Conservation (phyloP, 305 asterid genomes). For the Andrographis paniculata region DNA sequence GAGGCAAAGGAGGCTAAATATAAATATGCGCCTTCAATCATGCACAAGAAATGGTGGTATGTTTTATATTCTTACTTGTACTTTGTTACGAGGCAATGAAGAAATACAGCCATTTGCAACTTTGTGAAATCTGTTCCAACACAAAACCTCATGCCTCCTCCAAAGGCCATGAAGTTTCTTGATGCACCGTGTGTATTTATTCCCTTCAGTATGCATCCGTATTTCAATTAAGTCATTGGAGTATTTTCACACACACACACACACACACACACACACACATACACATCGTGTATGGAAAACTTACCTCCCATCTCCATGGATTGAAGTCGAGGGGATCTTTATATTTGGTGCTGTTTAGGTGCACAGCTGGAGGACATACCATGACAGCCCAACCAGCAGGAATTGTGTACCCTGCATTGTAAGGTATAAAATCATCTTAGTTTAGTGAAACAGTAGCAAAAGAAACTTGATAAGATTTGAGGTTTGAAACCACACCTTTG, state of each 20-base stretch:
- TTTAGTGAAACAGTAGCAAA: constrained; percentile 12
- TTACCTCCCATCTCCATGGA: constrained; percentile 94
- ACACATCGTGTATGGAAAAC: constrained; percentile 23
- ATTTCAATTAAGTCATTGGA: no score
- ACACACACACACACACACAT: no score
- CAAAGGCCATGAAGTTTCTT: constrained; percentile 92
- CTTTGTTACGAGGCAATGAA: constrained; percentile 68
- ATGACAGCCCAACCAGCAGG: constrained; percentile 92
- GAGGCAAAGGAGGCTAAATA: no score
- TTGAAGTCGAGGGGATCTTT: constrained; percentile 69
- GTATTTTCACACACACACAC: no score
- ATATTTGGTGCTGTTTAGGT: constrained; percentile 59
- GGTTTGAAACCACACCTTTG: constrained; percentile 35
- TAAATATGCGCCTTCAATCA: no score
- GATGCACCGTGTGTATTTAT: constrained; percentile 58
- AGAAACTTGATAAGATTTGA: background rate
- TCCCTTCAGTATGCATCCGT: constrained; percentile 42
- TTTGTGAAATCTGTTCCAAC: constrained; percentile 88
- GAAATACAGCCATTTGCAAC: constrained; percentile 81
- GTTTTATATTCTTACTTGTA: constrained; percentile 50
- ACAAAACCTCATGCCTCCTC: constrained; percentile 89
- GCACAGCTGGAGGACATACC: constrained; percentile 96
- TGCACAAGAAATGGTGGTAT: background rate
- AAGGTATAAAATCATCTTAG: constrained; percentile 12
- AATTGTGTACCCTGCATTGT: constrained; percentile 28